A percentile compares a stretch with the other conserved stretches of the same genome.
phyloP scores from a whole-genome alignment of 2,329 filamentous ascomycete species.

The Diaporthe citrichinensis region DNA sequence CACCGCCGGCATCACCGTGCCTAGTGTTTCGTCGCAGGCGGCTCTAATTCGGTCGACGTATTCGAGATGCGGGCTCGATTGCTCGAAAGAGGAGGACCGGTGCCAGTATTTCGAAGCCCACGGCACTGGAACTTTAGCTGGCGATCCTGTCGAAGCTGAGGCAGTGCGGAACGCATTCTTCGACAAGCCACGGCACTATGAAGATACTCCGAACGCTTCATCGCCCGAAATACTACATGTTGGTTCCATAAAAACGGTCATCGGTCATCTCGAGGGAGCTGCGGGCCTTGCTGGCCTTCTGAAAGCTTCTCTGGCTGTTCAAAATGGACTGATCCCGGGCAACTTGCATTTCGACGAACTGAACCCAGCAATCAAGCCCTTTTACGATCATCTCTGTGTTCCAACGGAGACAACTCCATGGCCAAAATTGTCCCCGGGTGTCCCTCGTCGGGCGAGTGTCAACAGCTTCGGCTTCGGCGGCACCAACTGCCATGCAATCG shows the following conservation, averaged over 20 bases:
- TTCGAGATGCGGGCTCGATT: constrained; percentile 53
- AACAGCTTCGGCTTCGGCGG: constrained; percentile 53
- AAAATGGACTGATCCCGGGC: constrained; percentile 52
- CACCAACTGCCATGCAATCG: not conserved
- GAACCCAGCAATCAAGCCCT: constrained; percentile 52
- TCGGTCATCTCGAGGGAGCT: constrained; percentile 59
- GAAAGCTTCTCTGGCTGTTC: constrained; percentile 53
- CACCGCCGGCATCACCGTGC: constrained; percentile 54
- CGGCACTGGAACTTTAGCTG: constrained; percentile 45
- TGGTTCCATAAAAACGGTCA: constrained; percentile 51
- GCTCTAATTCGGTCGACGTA: constrained; percentile 58
- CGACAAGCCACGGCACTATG: not conserved
- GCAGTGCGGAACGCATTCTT: constrained; percentile 52
- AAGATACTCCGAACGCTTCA: not conserved
- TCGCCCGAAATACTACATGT: constrained; percentile 44
- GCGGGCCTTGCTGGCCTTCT: constrained; percentile 58
- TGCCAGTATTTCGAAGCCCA: constrained; percentile 46
- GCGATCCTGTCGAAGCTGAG: constrained; percentile 50
- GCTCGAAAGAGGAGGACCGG: constrained; percentile 45
- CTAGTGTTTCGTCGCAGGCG: constrained; percentile 56
- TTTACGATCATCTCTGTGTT: constrained; percentile 45
- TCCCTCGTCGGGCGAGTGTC: constrained; percentile 47
- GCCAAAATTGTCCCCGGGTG: not conserved
- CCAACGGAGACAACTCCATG: not conserved
- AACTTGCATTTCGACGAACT: constrained; percentile 53